phyloP scores from a whole-genome alignment of 352 stramenopile genomes.

The Phytophthora boehmeriae region DNA sequence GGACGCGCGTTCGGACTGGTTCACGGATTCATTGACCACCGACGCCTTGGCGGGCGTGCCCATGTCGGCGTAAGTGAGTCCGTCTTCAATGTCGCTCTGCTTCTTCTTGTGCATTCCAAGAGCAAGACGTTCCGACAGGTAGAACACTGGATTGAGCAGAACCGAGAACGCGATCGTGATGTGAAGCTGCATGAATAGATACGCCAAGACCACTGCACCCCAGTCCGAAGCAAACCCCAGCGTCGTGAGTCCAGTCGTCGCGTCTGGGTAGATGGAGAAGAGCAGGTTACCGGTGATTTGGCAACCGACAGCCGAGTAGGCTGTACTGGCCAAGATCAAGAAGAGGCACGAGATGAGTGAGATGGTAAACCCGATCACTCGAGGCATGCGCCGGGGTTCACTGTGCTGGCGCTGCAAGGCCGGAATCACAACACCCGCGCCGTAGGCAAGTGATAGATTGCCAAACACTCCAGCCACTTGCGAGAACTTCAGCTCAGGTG shows the following conservation, averaged over 20 bases:
- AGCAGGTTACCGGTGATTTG: constrained; percentile 42
- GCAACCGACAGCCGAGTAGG: constrained; percentile 41
- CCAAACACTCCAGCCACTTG: constrained; percentile 26
- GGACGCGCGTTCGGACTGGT: constrained; percentile 19
- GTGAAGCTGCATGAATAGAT: constrained; percentile 55
- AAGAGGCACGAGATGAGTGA: constrained; percentile 42
- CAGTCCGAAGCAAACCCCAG: constrained; percentile 42
- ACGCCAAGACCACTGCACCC: constrained; percentile 38
- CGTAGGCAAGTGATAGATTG: constrained; percentile 27
- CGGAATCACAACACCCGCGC: constrained; percentile 22
- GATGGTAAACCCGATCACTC: constrained; percentile 44
- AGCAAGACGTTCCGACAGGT: constrained; percentile 33
- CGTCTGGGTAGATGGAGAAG: constrained; percentile 34
- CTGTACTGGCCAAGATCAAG: constrained; percentile 35
- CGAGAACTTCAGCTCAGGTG: constrained; percentile 19
- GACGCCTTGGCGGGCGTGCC: constrained; percentile 19
- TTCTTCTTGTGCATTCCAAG: constrained; percentile 60
- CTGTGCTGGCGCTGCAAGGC: constrained; percentile 25
- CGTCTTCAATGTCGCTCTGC: constrained; percentile 36
- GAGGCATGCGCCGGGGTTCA: constrained; percentile 39
- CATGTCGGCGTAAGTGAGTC: constrained; percentile 25
- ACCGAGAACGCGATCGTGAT: constrained; percentile 60
- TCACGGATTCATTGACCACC: constrained; percentile 12
- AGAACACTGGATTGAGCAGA: constrained; percentile 64
- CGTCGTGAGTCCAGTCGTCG: constrained; percentile 22